Evolutionary conservation across 176 grass and related monocot genomes (phyloP), one percentile per base, ranked within the genome.

Genomic region (Cocos nucifera): DNA sequence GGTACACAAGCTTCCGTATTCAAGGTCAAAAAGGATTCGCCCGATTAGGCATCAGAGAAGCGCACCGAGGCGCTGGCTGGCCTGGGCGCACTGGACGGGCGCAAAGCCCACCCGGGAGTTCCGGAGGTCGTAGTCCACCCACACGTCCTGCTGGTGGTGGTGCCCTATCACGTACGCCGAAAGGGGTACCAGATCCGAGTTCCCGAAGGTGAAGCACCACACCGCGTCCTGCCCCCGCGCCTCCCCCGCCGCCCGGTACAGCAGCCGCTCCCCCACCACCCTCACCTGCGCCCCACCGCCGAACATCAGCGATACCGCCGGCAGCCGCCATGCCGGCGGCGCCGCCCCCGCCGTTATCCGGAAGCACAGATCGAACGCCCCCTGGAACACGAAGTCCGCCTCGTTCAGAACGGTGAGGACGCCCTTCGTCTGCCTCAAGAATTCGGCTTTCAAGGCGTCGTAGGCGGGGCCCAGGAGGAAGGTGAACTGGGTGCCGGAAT

Each of bases 151-250:
- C 77, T 95, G 83, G 82, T 95, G 86, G 74, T 95, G 80, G 79
- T 89, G 86, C 29, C 86, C 86, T 53, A 95, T 95, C 56, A 95
- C 77, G 69, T 78, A 86, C 32, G 82, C 82, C 52, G 77, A 83
- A 29, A 89, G 52, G 28, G 74, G 82, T 12, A 79, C 86, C 79
- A 86, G 69, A 44, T 95, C 90, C 22, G 82, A 79, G 74, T 69
- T 89, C 15, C 90, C 86, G 62, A 95, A 95, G 59, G 82, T 86
- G 15, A 86, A 76, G 77, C 90, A 95, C 90, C 90, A 89, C 52
- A 95, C 86, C 7, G 70, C 80, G 29, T 86, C 86, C 4, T 17
- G n/a, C 12, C 44, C 18, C 69, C 90, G 12, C 63, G 64, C 54
- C 82, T 86, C 82, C 12, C 76, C 73, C 14, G 79, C 71, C 54